phyloP scores from a whole-genome alignment of 2,329 filamentous ascomycete genomes.

The Graphium sp. region DNA sequence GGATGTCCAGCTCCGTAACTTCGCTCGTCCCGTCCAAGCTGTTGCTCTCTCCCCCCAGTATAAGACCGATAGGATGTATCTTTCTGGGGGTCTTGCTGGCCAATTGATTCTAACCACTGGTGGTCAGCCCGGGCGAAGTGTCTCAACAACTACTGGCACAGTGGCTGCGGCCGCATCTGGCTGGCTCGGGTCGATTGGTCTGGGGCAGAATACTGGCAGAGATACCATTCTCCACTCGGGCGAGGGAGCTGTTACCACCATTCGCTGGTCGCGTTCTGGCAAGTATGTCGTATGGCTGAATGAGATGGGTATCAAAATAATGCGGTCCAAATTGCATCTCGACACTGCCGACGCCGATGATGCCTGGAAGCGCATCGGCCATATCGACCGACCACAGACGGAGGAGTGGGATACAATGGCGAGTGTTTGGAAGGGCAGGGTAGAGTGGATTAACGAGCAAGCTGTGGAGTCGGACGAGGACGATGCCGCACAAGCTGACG shows the following conservation, averaged over 20 bases:
- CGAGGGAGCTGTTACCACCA: slow-evolving; percentile 77
- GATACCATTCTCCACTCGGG: slow-evolving; percentile 82
- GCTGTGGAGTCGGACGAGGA: slow-evolving; percentile 60
- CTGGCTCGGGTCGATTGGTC: slow-evolving; percentile 79
- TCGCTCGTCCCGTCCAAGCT: slow-evolving; percentile 79
- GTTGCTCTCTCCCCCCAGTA: slow-evolving; percentile 93
- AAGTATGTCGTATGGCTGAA: slow-evolving; percentile 93
- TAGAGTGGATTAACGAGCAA: slow-evolving; percentile 84
- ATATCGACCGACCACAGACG: slow-evolving; percentile 75
- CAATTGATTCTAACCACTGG: slow-evolving; percentile 76
- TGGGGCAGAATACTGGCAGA: slow-evolving; percentile 62
- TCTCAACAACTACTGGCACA: slow-evolving; percentile 74
- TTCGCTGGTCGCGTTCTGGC: slow-evolving; percentile 88
- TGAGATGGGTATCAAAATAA: slow-evolving; percentile 94
- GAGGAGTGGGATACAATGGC: slow-evolving; percentile 94
- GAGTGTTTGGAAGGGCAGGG: slow-evolving; percentile 79
- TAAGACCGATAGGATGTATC: slow-evolving; percentile 72
- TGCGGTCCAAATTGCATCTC: slow-evolving; percentile 74
- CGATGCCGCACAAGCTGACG: slow-evolving; percentile 24
- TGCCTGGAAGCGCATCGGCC: slow-evolving; percentile 88
- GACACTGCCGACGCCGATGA: slow-evolving; percentile 62
- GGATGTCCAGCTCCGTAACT: slow-evolving; percentile 84
- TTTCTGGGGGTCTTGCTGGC: slow-evolving; percentile 81
- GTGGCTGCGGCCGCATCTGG: slow-evolving; percentile 70
- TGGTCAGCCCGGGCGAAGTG: slow-evolving; percentile 63